These are phyloP conservation scores for Hylodesmum podocarpum DNA, from an alignment of 306 rosid genomes.

Conservation along the genomic window DNA sequence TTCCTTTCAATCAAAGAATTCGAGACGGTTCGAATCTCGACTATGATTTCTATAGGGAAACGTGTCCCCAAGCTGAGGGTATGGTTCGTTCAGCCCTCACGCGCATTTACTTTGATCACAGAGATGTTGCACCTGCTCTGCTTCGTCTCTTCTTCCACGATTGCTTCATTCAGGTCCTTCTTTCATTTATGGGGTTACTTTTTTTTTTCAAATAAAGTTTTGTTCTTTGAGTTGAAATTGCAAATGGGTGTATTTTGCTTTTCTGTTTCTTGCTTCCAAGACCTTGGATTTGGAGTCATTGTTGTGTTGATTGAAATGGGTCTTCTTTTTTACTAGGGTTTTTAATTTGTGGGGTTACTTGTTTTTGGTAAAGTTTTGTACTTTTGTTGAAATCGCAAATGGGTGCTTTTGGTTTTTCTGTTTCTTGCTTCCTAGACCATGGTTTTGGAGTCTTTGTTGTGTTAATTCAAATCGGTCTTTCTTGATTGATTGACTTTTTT, in stretches of 20 bases:
- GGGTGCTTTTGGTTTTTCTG: background rate
- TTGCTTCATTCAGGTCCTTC: conserved; percentile 72
- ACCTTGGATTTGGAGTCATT: background rate
- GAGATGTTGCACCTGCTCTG: conserved; percentile 58
- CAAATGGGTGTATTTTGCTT: background rate
- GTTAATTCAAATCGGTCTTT: background rate
- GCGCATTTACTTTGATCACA: conserved; percentile 47
- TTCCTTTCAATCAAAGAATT: conserved; percentile 9
- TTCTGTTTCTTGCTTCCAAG: background rate
- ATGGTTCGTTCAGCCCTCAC: conserved; percentile 52
- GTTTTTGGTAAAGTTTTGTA: background rate
- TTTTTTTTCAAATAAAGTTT: background rate
- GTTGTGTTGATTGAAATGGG: background rate
- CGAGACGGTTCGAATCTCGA: conserved; percentile 38
- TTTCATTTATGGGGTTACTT: background rate
- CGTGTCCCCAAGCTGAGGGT: conserved; percentile 70
- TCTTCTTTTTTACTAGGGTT: background rate
- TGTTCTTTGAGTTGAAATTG: background rate
- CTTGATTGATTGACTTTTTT: background rate
- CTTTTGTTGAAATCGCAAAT: no score
- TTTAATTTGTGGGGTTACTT: background rate
- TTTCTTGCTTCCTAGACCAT: background rate
- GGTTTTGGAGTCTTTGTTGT: background rate
- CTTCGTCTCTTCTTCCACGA: conserved; percentile 91
- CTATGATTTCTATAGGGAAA: conserved; percentile 56